Base-by-base conservation (phyloP, 108 stramenopile species). In the Skeletonema potamos region DNA sequence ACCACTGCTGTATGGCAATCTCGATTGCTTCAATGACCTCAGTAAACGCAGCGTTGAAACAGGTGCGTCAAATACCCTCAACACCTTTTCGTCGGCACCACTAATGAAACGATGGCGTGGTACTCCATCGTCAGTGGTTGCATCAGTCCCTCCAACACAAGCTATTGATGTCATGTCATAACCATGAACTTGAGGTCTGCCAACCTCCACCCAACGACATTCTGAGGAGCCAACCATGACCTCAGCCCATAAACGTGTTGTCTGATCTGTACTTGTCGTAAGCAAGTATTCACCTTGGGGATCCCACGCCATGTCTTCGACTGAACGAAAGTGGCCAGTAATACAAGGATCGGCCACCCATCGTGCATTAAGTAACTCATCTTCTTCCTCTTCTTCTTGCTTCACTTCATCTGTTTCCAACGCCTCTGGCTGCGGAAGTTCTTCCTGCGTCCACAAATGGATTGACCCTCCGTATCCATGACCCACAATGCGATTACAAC, bases 41-140 rank as follows among this genome's bases (percentile, higher is more conserved):
- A 96, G 81, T 36, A 89, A 18, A 7, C 83, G 76, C 41, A 88
- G 30, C 27, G 92, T 89, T 22, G 85, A 71, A 9, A 54, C 51
- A 24, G 95, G 92, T 18, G 91, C 95, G 68, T 93, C 95, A 77
- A 96, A 96, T 2, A 87, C 89, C 24, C 95, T 72, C 33, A 91
- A 20, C 30, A 91, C 88, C 73, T 96, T 96, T 74, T 96, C 95
- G 64, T 96, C 95, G 1, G 91, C 95, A 7, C 95, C 92, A 68
- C 83, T 88, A 11, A 87, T 89, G 27, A 96, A 78, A 18, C 83
- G 57, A 74, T 93, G 88, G 12, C 69, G 72, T 61, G 89, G 88
- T 62, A 80, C 82, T 17, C 77, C 65, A 6, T 72, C 62, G 54
- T n/a, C 29, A 11, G 17, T 51, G 28, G 39, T 27, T 29, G 48